Conservation (phyloP, 2,329 filamentous ascomycete genomes). For the Arthrobotrys megalospora region DNA sequence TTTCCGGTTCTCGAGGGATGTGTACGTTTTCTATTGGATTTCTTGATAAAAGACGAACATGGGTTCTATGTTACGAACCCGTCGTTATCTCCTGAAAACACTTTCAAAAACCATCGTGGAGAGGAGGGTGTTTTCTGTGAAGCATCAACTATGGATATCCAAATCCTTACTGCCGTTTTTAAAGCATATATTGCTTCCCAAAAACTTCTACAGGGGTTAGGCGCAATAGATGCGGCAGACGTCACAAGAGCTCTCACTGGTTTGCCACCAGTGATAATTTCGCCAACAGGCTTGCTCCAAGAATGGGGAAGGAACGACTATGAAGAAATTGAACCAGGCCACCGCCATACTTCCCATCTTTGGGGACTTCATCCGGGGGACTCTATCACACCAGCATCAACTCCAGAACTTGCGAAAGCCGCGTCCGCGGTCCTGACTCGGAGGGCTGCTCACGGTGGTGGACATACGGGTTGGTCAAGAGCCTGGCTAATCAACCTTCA, state of each 20-base stretch:
- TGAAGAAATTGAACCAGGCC: conserved; percentile 69
- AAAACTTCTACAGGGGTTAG: conserved; percentile 23
- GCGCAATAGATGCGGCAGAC: conserved; percentile 6
- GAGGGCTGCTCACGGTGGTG: conserved; percentile 68
- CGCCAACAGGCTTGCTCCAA: conserved; percentile 64
- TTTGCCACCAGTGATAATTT: conserved; percentile 62
- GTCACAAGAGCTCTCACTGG: conserved; percentile 60
- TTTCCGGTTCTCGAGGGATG: conserved; percentile 66
- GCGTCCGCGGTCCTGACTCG: conserved; percentile 65
- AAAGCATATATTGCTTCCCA: conserved; percentile 64
- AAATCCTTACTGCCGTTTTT: conserved; percentile 68
- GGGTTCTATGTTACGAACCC: conserved; percentile 66
- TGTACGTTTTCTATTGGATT: conserved; percentile 68
- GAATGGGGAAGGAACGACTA: conserved; percentile 66
- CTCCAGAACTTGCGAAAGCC: conserved; percentile 61
- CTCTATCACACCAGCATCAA: conserved; percentile 66
- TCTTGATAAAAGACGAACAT: conserved; percentile 66
- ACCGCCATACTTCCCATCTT: conserved; percentile 72
- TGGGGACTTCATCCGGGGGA: conserved; percentile 71
- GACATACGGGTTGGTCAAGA: conserved; percentile 72
- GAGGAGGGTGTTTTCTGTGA: conserved; percentile 67
- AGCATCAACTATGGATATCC: conserved; percentile 70
- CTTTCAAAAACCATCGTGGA: conserved; percentile 63
- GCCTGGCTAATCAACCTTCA: conserved; percentile 72
- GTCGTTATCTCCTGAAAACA: conserved; percentile 68